phyloP scores from a whole-genome alignment of 2,329 filamentous ascomycete genomes.

The Xylaria sp. region DNA sequence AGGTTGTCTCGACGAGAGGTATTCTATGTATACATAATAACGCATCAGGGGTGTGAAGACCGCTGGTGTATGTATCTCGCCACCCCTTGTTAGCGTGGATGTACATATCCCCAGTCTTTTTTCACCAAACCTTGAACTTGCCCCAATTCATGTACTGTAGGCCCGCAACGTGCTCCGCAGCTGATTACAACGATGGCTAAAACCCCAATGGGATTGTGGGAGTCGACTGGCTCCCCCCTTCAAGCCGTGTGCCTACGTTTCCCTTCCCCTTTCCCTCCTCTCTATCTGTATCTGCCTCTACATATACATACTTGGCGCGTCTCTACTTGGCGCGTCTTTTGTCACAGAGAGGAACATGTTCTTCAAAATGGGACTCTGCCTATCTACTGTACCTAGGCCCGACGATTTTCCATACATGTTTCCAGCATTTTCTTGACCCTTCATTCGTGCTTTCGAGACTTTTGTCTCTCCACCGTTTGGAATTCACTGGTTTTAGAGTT shows the following conservation, averaged over 20 bases:
- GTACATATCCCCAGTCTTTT: conserved; percentile 33
- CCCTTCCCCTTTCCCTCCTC: conserved; percentile 33
- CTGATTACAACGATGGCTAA: conserved; percentile 42
- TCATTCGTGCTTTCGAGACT: neutral
- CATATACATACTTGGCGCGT: too few relatives aligned
- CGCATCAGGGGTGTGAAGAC: neutral
- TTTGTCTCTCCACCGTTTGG: neutral
- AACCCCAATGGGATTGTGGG: conserved; percentile 34
- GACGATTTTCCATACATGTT: too few relatives aligned
- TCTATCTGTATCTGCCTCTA: too few relatives aligned
- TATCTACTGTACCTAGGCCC: too few relatives aligned
- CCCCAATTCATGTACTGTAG: conserved; percentile 29
- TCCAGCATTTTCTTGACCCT: neutral
- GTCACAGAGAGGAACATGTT: too few relatives aligned
- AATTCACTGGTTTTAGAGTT: neutral
- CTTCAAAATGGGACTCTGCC: too few relatives aligned
- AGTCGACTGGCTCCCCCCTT: conserved; percentile 37
- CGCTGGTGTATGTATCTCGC: conserved; percentile 36
- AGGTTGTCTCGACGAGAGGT: too few relatives aligned
- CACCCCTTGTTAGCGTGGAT: conserved; percentile 40
- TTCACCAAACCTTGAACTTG: conserved; percentile 20
- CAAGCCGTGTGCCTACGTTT: conserved; percentile 29
- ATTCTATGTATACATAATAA: too few relatives aligned
- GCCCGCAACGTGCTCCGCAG: conserved; percentile 35
- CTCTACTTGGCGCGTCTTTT: too few relatives aligned